Conservation (phyloP, 2,329 filamentous ascomycete genomes). For the Nothophoma quercina region DNA sequence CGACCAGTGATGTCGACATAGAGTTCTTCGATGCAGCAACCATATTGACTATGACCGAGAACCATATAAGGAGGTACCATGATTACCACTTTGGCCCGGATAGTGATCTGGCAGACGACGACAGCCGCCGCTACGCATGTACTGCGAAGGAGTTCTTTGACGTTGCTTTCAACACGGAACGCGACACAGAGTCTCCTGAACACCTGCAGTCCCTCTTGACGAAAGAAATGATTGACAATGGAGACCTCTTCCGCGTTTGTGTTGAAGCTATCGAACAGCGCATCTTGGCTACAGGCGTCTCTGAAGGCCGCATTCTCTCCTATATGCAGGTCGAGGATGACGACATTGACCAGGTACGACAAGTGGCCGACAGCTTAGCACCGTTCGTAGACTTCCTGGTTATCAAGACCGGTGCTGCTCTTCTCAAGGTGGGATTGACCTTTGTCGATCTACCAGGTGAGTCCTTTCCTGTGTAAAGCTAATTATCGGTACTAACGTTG, state of each 20-base stretch:
- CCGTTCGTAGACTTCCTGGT: conserved; percentile 13
- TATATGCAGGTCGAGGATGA: conserved; percentile 5
- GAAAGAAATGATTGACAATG: not conserved
- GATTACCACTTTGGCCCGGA: conserved; percentile 5
- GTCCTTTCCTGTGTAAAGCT: not conserved
- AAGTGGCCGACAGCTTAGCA: conserved; percentile 1
- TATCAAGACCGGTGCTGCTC: conserved; percentile 10
- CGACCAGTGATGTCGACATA: conserved; percentile 7
- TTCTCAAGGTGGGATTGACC: conserved; percentile 8
- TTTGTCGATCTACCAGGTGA: conserved; percentile 14
- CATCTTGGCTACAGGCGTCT: not conserved
- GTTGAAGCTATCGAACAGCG: conserved; percentile 9
- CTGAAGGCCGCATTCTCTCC: not conserved
- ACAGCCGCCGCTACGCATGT: conserved; percentile 4
- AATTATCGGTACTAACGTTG: not conserved
- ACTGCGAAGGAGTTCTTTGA: conserved; percentile 15
- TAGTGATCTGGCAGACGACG: conserved; percentile 1
- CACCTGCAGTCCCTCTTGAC: not conserved
- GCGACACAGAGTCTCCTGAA: not conserved
- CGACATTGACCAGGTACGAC: conserved; percentile 1
- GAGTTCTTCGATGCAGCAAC: conserved; percentile 2
- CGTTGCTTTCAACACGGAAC: not conserved
- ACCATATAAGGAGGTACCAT: conserved; percentile 7
- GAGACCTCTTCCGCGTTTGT: not conserved
- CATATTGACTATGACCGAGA: conserved; percentile 3